Base-by-base conservation (phyloP, 805 yeast species). In the Ogataea neopini region DNA sequence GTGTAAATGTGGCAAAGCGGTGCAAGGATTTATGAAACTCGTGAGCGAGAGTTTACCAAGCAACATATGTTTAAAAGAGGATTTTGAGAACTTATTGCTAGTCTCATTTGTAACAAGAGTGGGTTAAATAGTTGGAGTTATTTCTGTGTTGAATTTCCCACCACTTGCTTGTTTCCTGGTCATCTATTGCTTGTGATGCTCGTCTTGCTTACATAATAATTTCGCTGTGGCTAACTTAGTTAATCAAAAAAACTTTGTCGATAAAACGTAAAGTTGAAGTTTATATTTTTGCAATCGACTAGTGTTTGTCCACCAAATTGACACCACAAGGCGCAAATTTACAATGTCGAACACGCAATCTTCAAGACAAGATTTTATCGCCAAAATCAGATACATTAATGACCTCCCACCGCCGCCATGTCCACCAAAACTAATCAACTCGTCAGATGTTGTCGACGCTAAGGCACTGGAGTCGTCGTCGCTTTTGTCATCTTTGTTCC, bases 371-470 rank as follows among this genome's bases (percentile, higher is more conserved):
- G 91, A 86, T 47, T 86, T 83, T 60, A 81, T 86, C 47, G 95
- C 96, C 39, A 84, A 86, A 57, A 80, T 86, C 45, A 79, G 96
- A 61, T 92, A 90, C 66, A 80, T 80, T 49, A 94, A 94, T 64
- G 86, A 81, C 59, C 74, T 94, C 19, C 99, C 99, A 5, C 91
- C 97, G 2, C 98, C 98, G 8, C 86, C 92, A 19, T 76, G 94
- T 51, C 89, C 96, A 39, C 97, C 99, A 25, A 88, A 86, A 64
- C 76, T 91, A 47, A 67, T 94, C 44, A 78, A 82, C 42, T 79
- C 83, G 54, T 52, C 62, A 9, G 48, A 49, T 7, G 30, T 59
- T 49, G 4, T 56, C 53, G 48, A 70, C 67, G 23, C 60, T 63
- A 63, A 63, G 10, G 71, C 67, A 57, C 74, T 59, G 41, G 74